Evolutionary conservation across 2,329 filamentous ascomycete species (phyloP).

Genomic region (Verticillium alfalfae): DNA sequence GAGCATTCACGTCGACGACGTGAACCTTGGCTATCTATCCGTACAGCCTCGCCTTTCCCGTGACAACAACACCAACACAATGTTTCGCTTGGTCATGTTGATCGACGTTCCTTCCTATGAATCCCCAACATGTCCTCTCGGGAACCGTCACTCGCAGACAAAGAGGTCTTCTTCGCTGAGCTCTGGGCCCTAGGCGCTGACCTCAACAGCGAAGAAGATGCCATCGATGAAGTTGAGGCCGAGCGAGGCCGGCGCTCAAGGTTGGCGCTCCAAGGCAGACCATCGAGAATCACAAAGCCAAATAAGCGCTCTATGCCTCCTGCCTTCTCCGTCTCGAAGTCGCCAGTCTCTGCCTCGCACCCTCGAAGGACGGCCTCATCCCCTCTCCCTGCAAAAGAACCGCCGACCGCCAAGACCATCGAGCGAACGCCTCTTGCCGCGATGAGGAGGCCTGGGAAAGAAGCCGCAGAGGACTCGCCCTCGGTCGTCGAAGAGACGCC

Average conservation of each 20-base stretch:
- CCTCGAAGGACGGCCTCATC: conserved; percentile 6
- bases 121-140: conserved; percentile 12
- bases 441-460: conserved; percentile 8
- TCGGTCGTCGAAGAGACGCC: conserved; percentile 23
- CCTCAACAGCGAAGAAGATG: conserved; percentile 21
- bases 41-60: no score
- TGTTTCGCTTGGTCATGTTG: no score
- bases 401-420: not conserved
- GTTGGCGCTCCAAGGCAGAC: not conserved
- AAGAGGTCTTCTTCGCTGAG: conserved; percentile 39
- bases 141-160: conserved; percentile 27
- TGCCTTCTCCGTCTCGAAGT: not conserved
- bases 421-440: conserved; percentile 19
- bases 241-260: conserved; percentile 9
- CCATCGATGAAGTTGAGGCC: conserved; percentile 17
- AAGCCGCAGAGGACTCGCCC: not conserved
- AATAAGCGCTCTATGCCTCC: not conserved
- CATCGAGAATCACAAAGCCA: not conserved
- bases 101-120: no score
- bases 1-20: no score
- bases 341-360: not conserved
- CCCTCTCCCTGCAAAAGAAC: not conserved
- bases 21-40: not conserved
- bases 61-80: no score
- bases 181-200: conserved; percentile 23